phyloP scores from a whole-genome alignment of 352 stramenopile species.

The Pythium myriotylum region DNA sequence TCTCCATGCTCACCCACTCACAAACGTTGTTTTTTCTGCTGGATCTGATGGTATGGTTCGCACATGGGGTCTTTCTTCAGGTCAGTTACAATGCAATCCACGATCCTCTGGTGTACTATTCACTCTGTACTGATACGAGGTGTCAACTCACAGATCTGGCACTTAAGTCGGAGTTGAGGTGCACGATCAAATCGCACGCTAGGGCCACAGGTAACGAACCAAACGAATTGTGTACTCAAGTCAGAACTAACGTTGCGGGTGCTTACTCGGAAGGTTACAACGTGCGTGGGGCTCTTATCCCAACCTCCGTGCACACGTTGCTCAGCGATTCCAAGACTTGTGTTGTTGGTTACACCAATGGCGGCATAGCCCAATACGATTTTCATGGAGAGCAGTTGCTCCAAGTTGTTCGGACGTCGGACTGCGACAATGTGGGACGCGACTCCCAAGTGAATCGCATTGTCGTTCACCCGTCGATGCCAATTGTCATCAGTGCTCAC shows the following conservation, averaged over 20 bases:
- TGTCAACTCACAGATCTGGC: slow-evolving; percentile 50
- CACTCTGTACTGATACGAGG: not conserved
- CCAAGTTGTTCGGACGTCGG: slow-evolving; percentile 65
- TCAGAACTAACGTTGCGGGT: slow-evolving; percentile 12
- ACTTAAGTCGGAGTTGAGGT: slow-evolving; percentile 76
- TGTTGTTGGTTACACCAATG: slow-evolving; percentile 78
- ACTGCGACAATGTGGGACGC: slow-evolving; percentile 61
- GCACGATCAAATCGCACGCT: slow-evolving; percentile 48
- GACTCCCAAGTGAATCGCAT: slow-evolving; percentile 75
- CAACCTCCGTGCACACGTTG: slow-evolving; percentile 74
- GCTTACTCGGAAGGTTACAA: slow-evolving; percentile 31
- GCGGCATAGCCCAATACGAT: slow-evolving; percentile 68
- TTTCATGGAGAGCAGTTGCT: slow-evolving; percentile 79
- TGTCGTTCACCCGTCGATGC: slow-evolving; percentile 80
- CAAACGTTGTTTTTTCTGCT: slow-evolving; percentile 82
- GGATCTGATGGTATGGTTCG: slow-evolving; percentile 78
- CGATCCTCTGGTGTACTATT: too few relatives aligned
- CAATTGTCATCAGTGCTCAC: slow-evolving; percentile 77
- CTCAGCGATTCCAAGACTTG: slow-evolving; percentile 80
- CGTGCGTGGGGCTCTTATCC: slow-evolving; percentile 54
- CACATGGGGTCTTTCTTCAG: slow-evolving; percentile 76
- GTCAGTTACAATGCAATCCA: slow-evolving; percentile 30
- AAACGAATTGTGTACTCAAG: not conserved
- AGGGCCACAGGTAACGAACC: slow-evolving; percentile 46
- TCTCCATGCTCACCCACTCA: slow-evolving; percentile 79